Evolutionary conservation across 148 eudicot genomes (phyloP).

Genomic region (Amaranthus cruentus): DNA sequence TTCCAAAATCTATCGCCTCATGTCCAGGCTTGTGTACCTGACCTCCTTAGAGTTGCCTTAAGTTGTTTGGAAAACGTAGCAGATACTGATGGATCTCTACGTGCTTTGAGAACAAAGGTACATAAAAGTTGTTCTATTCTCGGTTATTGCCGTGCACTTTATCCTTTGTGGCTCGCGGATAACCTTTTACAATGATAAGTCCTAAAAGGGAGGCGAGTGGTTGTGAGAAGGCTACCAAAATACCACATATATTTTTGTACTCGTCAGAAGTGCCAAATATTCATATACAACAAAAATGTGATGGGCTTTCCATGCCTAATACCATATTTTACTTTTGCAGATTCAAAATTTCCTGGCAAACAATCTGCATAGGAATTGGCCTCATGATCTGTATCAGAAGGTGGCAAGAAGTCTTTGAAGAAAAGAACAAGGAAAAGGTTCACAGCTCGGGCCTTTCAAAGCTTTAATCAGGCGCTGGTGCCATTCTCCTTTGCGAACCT

Average conservation of each 20-base stretch:
- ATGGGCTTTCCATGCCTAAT: neutral
- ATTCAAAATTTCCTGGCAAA: conserved; percentile 85
- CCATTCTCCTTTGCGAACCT: neutral
- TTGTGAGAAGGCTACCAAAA: neutral
- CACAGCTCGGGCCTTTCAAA: neutral
- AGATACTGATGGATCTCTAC: conserved; percentile 92
- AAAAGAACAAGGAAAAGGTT: neutral
- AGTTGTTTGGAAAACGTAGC: conserved; percentile 68
- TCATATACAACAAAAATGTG: neutral
- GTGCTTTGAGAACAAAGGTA: conserved; percentile 91
- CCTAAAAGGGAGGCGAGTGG: neutral
- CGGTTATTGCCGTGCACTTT: neutral
- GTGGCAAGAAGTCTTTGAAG: conserved; percentile 77
- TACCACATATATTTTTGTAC: neutral
- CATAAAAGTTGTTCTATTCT: neutral
- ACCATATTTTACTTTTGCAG: conserved; percentile 35
- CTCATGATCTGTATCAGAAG: conserved; percentile 78
- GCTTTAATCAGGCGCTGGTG: neutral
- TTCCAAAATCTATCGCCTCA: conserved; percentile 67
- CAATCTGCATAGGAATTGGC: conserved; percentile 88
- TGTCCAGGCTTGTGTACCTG: conserved; percentile 91
- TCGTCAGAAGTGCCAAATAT: neutral
- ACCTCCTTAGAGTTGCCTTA: conserved; percentile 82
- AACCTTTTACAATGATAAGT: conserved; percentile 1
- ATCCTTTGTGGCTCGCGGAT: too few relatives aligned